Evolutionary conservation across 768 basidiomycete species (phyloP).

Genomic region (Tubosaeta brunneosetosa): DNA sequence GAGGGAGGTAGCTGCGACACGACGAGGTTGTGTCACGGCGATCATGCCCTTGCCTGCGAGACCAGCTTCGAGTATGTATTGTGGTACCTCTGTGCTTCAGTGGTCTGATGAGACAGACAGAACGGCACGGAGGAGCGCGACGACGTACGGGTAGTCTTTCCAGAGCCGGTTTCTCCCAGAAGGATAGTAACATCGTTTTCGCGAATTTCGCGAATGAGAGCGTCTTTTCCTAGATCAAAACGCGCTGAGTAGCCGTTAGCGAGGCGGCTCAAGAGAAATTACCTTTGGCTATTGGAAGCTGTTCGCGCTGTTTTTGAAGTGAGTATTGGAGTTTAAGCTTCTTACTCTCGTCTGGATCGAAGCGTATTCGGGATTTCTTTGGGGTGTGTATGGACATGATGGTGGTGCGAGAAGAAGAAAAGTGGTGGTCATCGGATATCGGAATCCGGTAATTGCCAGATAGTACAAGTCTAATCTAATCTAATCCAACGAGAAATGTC

Average conservation of each 20-base stretch:
- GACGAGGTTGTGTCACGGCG: constrained; percentile 91
- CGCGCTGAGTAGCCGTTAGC: not conserved
- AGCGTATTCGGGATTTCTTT: constrained; percentile 22
- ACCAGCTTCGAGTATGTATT: constrained; percentile 86
- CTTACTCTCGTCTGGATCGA: constrained; percentile 19
- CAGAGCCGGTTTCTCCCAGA: constrained; percentile 95
- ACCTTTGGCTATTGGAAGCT: constrained; percentile 81
- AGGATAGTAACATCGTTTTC: constrained; percentile 84
- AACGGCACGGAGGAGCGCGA: not conserved
- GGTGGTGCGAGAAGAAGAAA: constrained; percentile 1
- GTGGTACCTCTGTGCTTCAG: constrained; percentile 79
- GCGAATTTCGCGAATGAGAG: constrained; percentile 65
- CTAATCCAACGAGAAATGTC: constrained; percentile 31
- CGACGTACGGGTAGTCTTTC: constrained; percentile 93
- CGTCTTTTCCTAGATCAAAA: constrained; percentile 56
- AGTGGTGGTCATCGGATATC: constrained; percentile 11
- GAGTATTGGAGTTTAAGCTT: constrained; percentile 9
- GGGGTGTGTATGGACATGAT: constrained; percentile 23
- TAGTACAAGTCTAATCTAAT: not conserved
- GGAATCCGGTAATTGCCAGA: constrained; percentile 12
- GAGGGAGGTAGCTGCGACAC: constrained; percentile 94
- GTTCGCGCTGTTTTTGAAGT: constrained; percentile 60
- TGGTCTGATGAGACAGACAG: constrained; percentile 17
- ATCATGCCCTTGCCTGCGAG: constrained; percentile 69
- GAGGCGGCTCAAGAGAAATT: not conserved